Conservation (phyloP, 192 early-diverging fungal species). For the Dimargaris cristalligena region DNA sequence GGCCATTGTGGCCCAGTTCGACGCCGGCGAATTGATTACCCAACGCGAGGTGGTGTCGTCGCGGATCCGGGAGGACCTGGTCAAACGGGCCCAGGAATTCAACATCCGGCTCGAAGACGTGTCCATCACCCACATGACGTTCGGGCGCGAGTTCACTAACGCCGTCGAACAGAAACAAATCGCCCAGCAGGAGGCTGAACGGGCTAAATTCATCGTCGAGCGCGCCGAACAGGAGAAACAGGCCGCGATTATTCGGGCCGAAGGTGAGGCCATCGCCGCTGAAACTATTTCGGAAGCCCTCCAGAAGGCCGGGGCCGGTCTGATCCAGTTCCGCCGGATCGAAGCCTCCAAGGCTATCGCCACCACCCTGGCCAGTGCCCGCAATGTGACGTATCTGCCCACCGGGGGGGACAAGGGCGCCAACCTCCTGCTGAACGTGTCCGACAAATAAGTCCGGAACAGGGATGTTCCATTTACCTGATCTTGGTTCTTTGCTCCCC, state of each 20-base stretch:
- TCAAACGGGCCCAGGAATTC: slow-evolving; percentile 86
- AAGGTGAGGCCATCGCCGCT: slow-evolving; percentile 90
- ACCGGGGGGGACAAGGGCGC: slow-evolving; percentile 32
- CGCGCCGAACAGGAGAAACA: slow-evolving; percentile 97
- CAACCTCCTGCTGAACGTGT: slow-evolving; percentile 62
- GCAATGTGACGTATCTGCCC: slow-evolving; percentile 88
- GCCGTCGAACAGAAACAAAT: slow-evolving; percentile 98
- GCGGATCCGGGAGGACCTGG: slow-evolving; percentile 81
- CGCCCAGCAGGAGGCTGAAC: slow-evolving; percentile 98
- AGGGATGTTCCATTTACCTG: no score
- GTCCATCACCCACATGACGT: slow-evolving; percentile 97
- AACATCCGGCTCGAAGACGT: slow-evolving; percentile 94
- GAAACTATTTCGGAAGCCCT: slow-evolving; percentile 78
- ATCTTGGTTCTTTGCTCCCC: no score
- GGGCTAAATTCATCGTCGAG: slow-evolving; percentile 95
- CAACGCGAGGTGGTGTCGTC: slow-evolving; percentile 91
- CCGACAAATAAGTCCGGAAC: neutral
- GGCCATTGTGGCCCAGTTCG: slow-evolving; percentile 94
- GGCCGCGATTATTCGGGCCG: slow-evolving; percentile 91
- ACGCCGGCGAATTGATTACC: slow-evolving; percentile 93
- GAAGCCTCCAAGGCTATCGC: slow-evolving; percentile 97
- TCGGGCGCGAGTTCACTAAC: slow-evolving; percentile 96
- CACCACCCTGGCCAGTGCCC: slow-evolving; percentile 54
- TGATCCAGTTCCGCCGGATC: slow-evolving; percentile 90
- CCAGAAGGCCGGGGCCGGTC: slow-evolving; percentile 79